Percentiles rank a stretch among this genome's conserved stretches.
Conservation (phyloP, 768 basidiomycete genomes). For the Naganishia vishniacii region DNA sequence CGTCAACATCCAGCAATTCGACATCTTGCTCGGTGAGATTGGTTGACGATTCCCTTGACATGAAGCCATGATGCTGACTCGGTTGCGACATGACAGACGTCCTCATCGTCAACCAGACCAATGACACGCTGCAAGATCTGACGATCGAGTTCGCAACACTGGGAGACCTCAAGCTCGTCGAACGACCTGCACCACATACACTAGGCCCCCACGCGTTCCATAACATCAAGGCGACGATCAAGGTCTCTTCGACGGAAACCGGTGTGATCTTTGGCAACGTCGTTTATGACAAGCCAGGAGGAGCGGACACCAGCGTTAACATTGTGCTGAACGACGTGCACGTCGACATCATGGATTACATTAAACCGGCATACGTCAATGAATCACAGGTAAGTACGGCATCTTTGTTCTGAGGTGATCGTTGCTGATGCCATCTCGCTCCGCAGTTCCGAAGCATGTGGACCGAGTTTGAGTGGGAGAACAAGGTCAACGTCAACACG, state of each 20-base stretch:
- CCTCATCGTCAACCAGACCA: constrained; percentile 89
- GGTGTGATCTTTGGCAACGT: constrained; percentile 98
- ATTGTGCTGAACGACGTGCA: constrained; percentile 96
- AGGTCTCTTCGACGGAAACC: constrained; percentile 95
- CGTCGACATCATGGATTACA: constrained; percentile 98
- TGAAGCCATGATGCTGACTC: not conserved
- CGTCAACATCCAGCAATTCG: constrained; percentile 95
- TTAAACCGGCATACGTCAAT: constrained; percentile 90
- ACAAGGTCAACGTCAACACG: constrained; percentile 88
- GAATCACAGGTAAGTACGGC: constrained; percentile 69
- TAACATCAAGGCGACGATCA: constrained; percentile 96
- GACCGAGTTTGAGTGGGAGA: constrained; percentile 99
- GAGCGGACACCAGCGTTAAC: constrained; percentile 62
- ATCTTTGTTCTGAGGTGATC: not conserved
- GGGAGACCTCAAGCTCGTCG: constrained; percentile 93
- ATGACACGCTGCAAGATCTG: constrained; percentile 89
- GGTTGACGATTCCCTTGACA: not conserved
- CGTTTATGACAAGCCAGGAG: constrained; percentile 84
- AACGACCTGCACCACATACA: constrained; percentile 87
- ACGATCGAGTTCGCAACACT: constrained; percentile 96
- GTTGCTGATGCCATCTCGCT: constrained; percentile 10
- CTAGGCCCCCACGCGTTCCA: constrained; percentile 96
- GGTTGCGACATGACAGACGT: constrained; percentile 61
- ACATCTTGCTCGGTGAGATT: constrained; percentile 73
- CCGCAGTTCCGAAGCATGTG: constrained; percentile 71